These are phyloP conservation scores for Acrodontium crateriforme DNA, from an alignment of 2,329 filamentous ascomycete genomes.

Conservation along the genomic window DNA sequence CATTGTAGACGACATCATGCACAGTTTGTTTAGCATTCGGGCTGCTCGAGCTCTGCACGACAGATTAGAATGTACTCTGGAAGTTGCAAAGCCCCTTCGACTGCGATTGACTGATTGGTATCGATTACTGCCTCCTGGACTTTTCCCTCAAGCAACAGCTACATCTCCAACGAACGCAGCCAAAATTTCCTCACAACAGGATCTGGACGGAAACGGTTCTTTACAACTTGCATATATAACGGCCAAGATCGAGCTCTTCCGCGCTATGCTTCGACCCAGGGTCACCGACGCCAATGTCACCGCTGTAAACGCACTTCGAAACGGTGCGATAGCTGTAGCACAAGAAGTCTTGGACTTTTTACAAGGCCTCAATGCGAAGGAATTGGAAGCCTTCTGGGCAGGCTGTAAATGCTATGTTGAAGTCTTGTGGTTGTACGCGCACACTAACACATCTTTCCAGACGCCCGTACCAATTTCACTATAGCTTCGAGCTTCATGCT, in stretches of 20 bases:
- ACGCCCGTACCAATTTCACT: conserved; percentile 22
- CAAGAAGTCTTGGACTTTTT: conserved; percentile 20
- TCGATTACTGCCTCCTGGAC: conserved; percentile 28
- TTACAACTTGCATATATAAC: conserved; percentile 39
- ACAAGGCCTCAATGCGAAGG: conserved; percentile 15
- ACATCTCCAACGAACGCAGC: conserved; percentile 8
- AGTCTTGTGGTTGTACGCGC: not conserved
- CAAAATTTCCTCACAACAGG: conserved; percentile 21
- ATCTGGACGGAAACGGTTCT: conserved; percentile 32
- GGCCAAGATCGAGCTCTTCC: conserved; percentile 38
- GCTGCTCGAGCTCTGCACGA: conserved; percentile 30
- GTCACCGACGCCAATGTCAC: conserved; percentile 15
- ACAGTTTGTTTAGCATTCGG: conserved; percentile 22
- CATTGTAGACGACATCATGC: conserved; percentile 39
- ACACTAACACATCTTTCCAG: conserved; percentile 7
- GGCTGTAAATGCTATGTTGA: conserved; percentile 15
- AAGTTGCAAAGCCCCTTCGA: conserved; percentile 36
- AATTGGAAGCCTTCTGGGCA: conserved; percentile 22
- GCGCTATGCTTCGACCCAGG: conserved; percentile 33
- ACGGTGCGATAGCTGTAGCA: conserved; percentile 18
- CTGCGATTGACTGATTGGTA: conserved; percentile 37
- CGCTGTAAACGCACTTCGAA: conserved; percentile 19
- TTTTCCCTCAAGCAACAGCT: conserved; percentile 8
- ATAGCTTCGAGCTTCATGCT: conserved; percentile 22
- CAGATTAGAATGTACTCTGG: conserved; percentile 28